Conservation (phyloP, 2,329 filamentous ascomycete species). For the Fusarium vanettenii region DNA sequence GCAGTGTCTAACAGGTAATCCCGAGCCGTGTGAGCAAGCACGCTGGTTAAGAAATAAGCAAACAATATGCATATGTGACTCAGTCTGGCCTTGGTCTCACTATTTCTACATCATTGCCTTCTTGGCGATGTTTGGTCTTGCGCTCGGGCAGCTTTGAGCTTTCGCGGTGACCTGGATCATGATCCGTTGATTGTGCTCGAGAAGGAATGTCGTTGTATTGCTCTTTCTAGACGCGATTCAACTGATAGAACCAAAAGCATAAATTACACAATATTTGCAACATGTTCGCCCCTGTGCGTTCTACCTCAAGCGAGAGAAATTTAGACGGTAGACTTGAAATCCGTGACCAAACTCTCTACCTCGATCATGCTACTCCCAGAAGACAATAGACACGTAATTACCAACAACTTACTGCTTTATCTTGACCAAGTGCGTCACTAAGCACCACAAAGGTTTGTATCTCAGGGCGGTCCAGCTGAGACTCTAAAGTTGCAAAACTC, state of each 20-base stretch:
- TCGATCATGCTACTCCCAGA: not conserved
- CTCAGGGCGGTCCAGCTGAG: not conserved
- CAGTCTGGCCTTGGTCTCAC: not conserved
- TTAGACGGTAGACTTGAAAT: not conserved
- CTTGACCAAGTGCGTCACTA: not conserved
- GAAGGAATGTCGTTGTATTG: not conserved
- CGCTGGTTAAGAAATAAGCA: not conserved
- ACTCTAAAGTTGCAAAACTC: not conserved
- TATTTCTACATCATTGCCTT: not conserved
- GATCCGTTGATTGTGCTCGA: not conserved
- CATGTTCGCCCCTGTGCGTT: not conserved
- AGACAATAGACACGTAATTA: not conserved
- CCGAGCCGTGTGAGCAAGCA: not conserved
- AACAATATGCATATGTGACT: not conserved
- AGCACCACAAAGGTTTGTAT: not conserved
- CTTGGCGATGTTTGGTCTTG: not conserved
- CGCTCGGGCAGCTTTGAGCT: not conserved
- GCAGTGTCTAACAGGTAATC: not conserved
- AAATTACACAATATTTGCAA: not conserved
- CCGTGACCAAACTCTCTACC: not conserved
- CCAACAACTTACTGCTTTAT: not conserved
- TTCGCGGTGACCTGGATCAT: not conserved
- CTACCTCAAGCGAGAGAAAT: not conserved
- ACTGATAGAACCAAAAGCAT: not conserved
- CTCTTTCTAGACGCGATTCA: not conserved